Conservation (phyloP, 2,329 filamentous ascomycete species). For the Emmonsiellopsis sp. region DNA sequence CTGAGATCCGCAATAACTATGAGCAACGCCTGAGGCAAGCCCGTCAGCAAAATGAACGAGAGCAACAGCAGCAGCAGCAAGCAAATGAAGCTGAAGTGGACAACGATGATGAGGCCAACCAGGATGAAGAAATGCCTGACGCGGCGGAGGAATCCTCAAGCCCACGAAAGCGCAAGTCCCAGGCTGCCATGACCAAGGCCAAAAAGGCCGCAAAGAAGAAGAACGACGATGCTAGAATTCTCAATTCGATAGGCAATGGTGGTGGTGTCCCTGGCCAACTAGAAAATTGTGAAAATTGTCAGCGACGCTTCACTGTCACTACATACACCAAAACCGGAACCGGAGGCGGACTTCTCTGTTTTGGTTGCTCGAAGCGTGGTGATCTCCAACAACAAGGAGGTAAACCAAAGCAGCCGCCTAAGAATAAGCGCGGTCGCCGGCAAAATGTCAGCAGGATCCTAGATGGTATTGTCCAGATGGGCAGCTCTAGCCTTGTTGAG, state of each 20-base stretch:
- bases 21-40: constrained; percentile 43
- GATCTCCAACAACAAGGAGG: constrained; percentile 44
- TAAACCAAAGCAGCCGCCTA: constrained; percentile 45
- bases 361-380: constrained; percentile 66
- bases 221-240: constrained; percentile 38
- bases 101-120: constrained; percentile 19
- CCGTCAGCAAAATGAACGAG: constrained; percentile 24
- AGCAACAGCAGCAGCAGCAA: constrained; percentile 18
- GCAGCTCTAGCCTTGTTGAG: constrained; percentile 38
- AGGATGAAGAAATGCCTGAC: constrained; percentile 27
- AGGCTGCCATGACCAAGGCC: constrained; percentile 34
- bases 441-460: constrained; percentile 75
- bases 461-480: constrained; percentile 52
- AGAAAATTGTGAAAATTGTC: constrained; percentile 76
- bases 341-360: constrained; percentile 76
- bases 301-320: constrained; percentile 85
- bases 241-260: constrained; percentile 44
- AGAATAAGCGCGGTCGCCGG: constrained; percentile 56
- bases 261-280: constrained; percentile 68
- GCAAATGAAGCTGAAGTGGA: constrained; percentile 23
- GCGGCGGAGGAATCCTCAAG: constrained; percentile 37
- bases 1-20: constrained; percentile 52
- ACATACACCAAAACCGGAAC: constrained; percentile 75
- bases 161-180: constrained; percentile 49
- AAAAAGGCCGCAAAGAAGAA: constrained; percentile 43